Evolutionary conservation across 108 stramenopile genomes (phyloP).

Genomic region (Cyclotella sp.): DNA sequence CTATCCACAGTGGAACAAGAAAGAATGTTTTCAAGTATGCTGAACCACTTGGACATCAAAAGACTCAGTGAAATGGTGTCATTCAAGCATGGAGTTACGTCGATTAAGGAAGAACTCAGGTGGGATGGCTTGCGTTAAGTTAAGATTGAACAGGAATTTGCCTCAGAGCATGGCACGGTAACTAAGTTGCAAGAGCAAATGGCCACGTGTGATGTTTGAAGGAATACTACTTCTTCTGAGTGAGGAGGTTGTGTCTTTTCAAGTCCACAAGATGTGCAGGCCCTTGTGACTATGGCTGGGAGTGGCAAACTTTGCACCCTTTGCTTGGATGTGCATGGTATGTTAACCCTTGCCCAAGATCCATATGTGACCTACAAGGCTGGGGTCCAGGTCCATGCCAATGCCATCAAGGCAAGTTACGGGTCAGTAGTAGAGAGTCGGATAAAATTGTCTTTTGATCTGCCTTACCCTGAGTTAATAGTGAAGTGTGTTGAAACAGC

Average conservation of each 20-base stretch:
- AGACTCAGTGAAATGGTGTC: no score
- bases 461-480: conserved; percentile 3
- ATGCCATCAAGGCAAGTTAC: conserved; percentile 7
- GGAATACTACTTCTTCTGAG: neutral
- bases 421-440: neutral
- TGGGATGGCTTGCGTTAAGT: no score
- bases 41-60: no score
- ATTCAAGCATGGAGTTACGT: no score
- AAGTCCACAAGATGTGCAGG: neutral
- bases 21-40: no score
- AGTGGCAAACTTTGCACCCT: neutral
- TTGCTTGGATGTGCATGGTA: conserved; percentile 8
- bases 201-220: neutral
- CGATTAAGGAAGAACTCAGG: no score
- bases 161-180: no score
- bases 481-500: neutral
- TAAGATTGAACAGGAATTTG: no score
- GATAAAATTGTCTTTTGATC: conserved; percentile 4
- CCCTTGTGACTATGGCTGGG: neutral
- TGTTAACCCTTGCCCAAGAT: conserved; percentile 8
- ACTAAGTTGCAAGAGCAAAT: no score
- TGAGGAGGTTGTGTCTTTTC: neutral
- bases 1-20: no score
- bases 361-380: neutral
- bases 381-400: conserved; percentile 12